These are phyloP conservation scores for Plasmodium knowlesi DNA, from an alignment of 169 alveolate species.

Conservation along the genomic window DNA sequence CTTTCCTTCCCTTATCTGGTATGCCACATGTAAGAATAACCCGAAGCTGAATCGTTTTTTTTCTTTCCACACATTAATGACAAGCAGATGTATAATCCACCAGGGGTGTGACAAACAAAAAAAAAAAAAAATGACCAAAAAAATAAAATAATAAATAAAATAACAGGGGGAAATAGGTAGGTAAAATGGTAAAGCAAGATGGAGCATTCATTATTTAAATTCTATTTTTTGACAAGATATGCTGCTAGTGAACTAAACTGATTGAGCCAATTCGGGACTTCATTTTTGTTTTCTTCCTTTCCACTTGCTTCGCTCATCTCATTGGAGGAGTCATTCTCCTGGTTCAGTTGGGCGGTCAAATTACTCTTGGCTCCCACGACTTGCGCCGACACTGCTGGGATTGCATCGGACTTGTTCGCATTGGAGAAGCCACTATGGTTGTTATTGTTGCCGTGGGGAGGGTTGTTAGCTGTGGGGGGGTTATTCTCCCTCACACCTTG, in stretches of 20 bases:
- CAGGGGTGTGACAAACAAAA: neutral
- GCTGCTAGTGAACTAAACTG: constrained; percentile 74
- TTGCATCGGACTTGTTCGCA: neutral
- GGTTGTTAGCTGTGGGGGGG: no score
- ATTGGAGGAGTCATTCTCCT: neutral
- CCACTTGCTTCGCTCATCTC: constrained; percentile 13
- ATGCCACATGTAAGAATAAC: neutral
- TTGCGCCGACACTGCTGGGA: neutral
- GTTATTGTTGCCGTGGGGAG: no score
- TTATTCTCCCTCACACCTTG: neutral
- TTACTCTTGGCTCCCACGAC: neutral
- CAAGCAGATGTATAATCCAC: neutral
- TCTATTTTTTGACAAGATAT: constrained; percentile 69
- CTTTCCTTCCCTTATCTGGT: neutral
- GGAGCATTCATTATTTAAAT: neutral
- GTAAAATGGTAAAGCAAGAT: neutral
- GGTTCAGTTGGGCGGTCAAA: neutral
- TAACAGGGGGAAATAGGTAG: no score
- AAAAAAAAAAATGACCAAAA: neutral
- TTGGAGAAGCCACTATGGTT: neutral
- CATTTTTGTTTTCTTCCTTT: constrained; percentile 47
- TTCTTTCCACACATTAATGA: neutral
- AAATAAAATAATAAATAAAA: neutral
- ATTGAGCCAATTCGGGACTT: constrained; percentile 68
- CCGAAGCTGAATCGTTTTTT: neutral